phyloP scores from a whole-genome alignment of 805 yeast genomes.

The Cyberlindnera mrakii region DNA sequence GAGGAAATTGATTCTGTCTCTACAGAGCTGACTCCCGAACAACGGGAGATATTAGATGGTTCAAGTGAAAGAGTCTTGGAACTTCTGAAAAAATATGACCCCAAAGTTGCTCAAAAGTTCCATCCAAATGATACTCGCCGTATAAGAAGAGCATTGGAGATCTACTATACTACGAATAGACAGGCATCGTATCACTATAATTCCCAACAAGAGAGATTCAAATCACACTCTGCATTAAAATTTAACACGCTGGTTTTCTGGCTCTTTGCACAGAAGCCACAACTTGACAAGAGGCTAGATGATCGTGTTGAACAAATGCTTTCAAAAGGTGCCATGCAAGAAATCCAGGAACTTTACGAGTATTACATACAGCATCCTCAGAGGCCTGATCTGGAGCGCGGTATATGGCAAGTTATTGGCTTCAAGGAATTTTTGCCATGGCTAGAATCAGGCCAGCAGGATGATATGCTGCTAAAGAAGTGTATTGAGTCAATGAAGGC shows the following conservation, averaged over 20 bases:
- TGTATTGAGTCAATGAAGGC: slow-evolving; percentile 75
- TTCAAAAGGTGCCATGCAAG: slow-evolving; percentile 58
- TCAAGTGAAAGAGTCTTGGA: slow-evolving; percentile 45
- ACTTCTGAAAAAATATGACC: slow-evolving; percentile 52
- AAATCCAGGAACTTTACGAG: slow-evolving; percentile 54
- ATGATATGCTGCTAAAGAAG: slow-evolving; percentile 26
- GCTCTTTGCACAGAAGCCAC: slow-evolving; percentile 64
- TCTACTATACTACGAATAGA: slow-evolving; percentile 59
- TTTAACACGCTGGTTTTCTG: slow-evolving; percentile 70
- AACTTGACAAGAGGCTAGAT: slow-evolving; percentile 62
- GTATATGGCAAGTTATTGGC: slow-evolving; percentile 93
- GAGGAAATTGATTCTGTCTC: slow-evolving; percentile 2
- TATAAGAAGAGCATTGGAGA: slow-evolving; percentile 74
- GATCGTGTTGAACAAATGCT: slow-evolving; percentile 82
- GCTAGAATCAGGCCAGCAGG: slow-evolving; percentile 28
- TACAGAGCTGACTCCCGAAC: slow-evolving; percentile 24
- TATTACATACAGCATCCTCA: slow-evolving; percentile 31
- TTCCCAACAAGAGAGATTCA: slow-evolving; percentile 43
- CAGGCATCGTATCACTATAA: slow-evolving; percentile 67
- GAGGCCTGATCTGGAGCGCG: slow-evolving; percentile 54
- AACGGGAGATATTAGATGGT: slow-evolving; percentile 45
- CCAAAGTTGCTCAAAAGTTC: slow-evolving; percentile 67
- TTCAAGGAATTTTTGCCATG: slow-evolving; percentile 85
- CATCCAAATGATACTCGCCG: slow-evolving; percentile 89
- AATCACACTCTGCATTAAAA: slow-evolving; percentile 41